phyloP scores from a whole-genome alignment of 768 basidiomycete genomes.

The Boletellus sp. region DNA sequence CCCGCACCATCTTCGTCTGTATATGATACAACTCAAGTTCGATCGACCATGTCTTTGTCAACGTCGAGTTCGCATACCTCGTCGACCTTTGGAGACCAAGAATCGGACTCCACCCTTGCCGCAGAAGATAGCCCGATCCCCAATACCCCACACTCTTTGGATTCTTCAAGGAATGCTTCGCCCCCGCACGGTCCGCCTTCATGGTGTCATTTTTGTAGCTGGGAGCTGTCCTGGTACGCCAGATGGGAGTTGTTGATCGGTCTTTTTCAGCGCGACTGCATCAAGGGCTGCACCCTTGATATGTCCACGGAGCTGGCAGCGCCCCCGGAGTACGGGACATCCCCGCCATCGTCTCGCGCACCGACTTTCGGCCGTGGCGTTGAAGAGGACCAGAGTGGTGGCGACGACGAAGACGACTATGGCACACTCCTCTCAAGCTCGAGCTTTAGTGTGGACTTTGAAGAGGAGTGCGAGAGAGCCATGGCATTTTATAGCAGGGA shows the following conservation, averaged over 20 bases:
- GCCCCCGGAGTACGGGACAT: neutral
- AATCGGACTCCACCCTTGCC: slow-evolving; percentile 57
- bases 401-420: slow-evolving; percentile 28
- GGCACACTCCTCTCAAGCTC: slow-evolving; percentile 18
- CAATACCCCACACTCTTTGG: neutral
- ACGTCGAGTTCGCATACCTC: slow-evolving; percentile 18
- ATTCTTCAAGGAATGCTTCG: slow-evolving; percentile 5
- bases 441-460: slow-evolving; percentile 15
- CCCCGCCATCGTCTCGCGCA: neutral
- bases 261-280: slow-evolving; percentile 34
- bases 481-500: slow-evolving; percentile 24
- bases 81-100: slow-evolving; percentile 29
- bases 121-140: slow-evolving; percentile 37
- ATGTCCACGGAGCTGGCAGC: neutral
- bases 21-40: slow-evolving; percentile 6
- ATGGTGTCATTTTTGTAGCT: slow-evolving; percentile 23
- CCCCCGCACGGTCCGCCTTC: slow-evolving; percentile 4
- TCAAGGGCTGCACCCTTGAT: slow-evolving; percentile 8
- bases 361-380: slow-evolving; percentile 21
- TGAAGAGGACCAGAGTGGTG: slow-evolving; percentile 19
- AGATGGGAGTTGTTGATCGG: slow-evolving; percentile 53
- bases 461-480: slow-evolving; percentile 27
- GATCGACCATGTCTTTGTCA: slow-evolving; percentile 18
- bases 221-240: slow-evolving; percentile 50
- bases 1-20: slow-evolving; percentile 7